phyloP scores from a whole-genome alignment of 164 flowering plant genomes.

The Dillenia turbinata region DNA sequence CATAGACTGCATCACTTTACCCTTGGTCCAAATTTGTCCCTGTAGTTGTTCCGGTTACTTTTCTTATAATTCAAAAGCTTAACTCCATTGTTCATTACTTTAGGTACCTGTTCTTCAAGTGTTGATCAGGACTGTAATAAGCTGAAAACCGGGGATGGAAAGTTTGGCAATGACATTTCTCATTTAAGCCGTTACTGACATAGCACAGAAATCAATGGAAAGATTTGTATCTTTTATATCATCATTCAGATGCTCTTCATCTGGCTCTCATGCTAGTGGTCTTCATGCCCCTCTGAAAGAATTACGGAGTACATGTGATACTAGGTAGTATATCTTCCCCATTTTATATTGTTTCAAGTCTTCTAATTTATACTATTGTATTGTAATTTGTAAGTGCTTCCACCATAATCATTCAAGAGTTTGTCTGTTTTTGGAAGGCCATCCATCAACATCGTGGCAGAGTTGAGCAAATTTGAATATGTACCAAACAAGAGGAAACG shows the following conservation, averaged over 20 bases:
- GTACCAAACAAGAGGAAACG: slow-evolving; percentile 33
- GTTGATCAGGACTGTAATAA: slow-evolving; percentile 19
- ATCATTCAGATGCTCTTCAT: slow-evolving; percentile 50
- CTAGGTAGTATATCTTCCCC: slow-evolving; percentile 33
- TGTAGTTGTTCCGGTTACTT: no score
- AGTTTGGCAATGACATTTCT: slow-evolving; percentile 80
- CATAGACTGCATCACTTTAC: no score
- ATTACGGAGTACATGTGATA: slow-evolving; percentile 40
- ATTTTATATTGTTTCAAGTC: not conserved
- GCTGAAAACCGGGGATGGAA: slow-evolving; percentile 27
- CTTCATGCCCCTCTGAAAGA: slow-evolving; percentile 94
- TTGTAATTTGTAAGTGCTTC: not conserved
- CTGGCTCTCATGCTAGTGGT: slow-evolving; percentile 98
- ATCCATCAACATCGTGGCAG: slow-evolving; percentile 6
- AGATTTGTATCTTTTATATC: slow-evolving; percentile 72
- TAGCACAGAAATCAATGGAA: slow-evolving; percentile 87
- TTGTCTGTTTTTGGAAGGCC: slow-evolving; percentile 29
- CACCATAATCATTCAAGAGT: not conserved
- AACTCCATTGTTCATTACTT: not conserved
- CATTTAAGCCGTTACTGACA: slow-evolving; percentile 60
- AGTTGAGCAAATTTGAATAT: slow-evolving; percentile 49
- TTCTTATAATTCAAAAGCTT: no score
- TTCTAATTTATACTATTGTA: not conserved
- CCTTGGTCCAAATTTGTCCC: no score
- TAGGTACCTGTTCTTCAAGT: slow-evolving; percentile 27